Percentiles rank a stretch among this genome's conserved stretches.
phyloP scores from a whole-genome alignment of 768 basidiomycete genomes.

The Lactarius vividus region DNA sequence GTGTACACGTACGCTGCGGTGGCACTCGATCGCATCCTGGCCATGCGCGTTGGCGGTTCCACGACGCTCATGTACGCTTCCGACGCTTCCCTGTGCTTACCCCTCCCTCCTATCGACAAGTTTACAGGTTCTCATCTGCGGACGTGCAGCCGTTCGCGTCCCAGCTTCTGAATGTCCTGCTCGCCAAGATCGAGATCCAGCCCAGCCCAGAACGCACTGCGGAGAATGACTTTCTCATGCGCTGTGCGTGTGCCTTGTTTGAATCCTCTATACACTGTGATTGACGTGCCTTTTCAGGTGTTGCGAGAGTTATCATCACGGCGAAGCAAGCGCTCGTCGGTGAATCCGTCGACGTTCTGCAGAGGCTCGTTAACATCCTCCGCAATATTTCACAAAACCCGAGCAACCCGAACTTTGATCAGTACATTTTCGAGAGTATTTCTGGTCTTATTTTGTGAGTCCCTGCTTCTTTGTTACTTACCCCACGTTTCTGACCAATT shows the following conservation, averaged over 20 bases:
- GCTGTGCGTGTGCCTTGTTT: constrained; percentile 56
- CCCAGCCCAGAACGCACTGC: constrained; percentile 88
- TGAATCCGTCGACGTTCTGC: constrained; percentile 60
- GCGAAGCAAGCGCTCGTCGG: constrained; percentile 76
- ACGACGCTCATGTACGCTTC: constrained; percentile 59
- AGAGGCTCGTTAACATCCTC: constrained; percentile 77
- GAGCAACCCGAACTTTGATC: constrained; percentile 96
- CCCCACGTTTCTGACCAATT: background rate
- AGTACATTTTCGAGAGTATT: constrained; percentile 95
- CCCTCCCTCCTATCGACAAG: background rate
- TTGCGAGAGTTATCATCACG: constrained; percentile 91
- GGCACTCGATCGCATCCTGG: constrained; percentile 93
- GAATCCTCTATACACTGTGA: constrained; percentile 6
- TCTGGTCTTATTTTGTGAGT: constrained; percentile 84
- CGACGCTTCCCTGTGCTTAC: background rate
- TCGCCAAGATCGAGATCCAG: constrained; percentile 76
- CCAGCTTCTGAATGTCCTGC: constrained; percentile 64
- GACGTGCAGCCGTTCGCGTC: constrained; percentile 86
- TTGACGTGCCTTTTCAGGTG: constrained; percentile 47
- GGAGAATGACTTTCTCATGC: constrained; percentile 98
- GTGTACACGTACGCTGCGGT: constrained; percentile 96
- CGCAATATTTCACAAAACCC: constrained; percentile 92
- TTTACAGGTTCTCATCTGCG: constrained; percentile 73
- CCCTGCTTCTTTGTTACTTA: background rate
- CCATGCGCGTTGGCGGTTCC: constrained; percentile 73